These are phyloP conservation scores for Boletus reticuloceps DNA, from an alignment of 768 basidiomycete species.

Conservation along the genomic window DNA sequence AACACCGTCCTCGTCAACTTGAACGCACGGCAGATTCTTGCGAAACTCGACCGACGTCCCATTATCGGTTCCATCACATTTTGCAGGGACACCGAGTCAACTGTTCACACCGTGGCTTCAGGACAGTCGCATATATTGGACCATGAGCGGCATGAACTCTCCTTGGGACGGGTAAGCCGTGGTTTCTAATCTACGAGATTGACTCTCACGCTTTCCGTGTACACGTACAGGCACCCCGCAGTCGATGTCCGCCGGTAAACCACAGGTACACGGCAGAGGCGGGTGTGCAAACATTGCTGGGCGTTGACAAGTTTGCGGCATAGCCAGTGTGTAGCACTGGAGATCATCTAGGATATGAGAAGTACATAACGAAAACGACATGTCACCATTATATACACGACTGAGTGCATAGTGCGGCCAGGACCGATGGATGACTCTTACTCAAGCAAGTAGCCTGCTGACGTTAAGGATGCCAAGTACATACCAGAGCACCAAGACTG, in stretches of 20 bases:
- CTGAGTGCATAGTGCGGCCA: background rate
- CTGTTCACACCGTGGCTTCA: background rate
- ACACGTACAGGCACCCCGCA: background rate
- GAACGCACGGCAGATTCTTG: slow-evolving; percentile 25
- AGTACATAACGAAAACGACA: background rate
- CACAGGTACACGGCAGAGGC: background rate
- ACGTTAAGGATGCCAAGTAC: no score
- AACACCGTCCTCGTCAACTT: slow-evolving; percentile 33
- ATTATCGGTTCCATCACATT: slow-evolving; percentile 2
- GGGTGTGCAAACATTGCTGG: slow-evolving; percentile 9
- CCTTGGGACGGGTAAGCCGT: slow-evolving; percentile 1
- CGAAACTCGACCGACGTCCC: slow-evolving; percentile 9
- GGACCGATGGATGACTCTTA: no score
- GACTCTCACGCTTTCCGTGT: no score
- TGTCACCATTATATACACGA: background rate
- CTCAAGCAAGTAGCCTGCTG: no score
- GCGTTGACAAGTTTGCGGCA: background rate
- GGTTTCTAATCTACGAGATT: no score
- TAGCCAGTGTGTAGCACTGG: background rate
- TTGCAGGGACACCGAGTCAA: slow-evolving; percentile 1
- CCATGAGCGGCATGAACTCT: background rate
- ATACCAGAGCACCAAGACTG: no score
- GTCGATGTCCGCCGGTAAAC: background rate
- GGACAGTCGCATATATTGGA: background rate
- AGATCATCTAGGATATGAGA: no score